These are phyloP conservation scores for Nannizzia gypsea DNA, from an alignment of 2,329 filamentous ascomycete genomes.

Conservation along the genomic window DNA sequence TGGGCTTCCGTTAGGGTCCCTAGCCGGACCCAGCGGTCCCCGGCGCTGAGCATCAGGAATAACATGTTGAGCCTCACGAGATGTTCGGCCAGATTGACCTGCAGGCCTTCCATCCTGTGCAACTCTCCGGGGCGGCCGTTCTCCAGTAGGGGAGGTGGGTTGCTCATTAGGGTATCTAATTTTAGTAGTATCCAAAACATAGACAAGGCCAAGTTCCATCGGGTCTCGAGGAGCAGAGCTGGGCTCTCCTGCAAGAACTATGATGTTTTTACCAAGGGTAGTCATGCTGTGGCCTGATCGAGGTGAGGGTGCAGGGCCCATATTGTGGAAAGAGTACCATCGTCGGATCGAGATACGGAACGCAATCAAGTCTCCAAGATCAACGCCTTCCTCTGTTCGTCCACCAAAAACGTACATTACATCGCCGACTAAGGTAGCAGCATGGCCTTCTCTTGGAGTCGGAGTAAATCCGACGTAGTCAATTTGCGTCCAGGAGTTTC, in stretches of 20 bases:
- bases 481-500: constrained; percentile 73
- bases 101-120: constrained; percentile 33
- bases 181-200: constrained; percentile 87
- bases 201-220: constrained; percentile 76
- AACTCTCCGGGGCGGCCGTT: constrained; percentile 33
- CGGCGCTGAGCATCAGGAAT: constrained; percentile 28
- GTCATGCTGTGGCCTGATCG: constrained; percentile 98
- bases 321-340: constrained; percentile 99
- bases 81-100: constrained; percentile 30
- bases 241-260: constrained; percentile 87
- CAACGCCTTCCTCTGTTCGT: constrained; percentile 81
- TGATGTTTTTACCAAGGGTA: constrained; percentile 78
- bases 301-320: constrained; percentile 89
- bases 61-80: constrained; percentile 32
- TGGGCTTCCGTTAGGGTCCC: constrained; percentile 31
- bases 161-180: constrained; percentile 86
- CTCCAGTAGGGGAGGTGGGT: constrained; percentile 28
- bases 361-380: constrained; percentile 85
- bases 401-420: constrained; percentile 99
- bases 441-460: constrained; percentile 83
- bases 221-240: constrained; percentile 73
- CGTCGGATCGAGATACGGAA: constrained; percentile 69
- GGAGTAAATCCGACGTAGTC: constrained; percentile 98
- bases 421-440: constrained; percentile 83
- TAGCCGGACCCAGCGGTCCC: constrained; percentile 25